Base-by-base conservation (phyloP, 179 eudicot species). In the Sideroxylon spinosum region DNA sequence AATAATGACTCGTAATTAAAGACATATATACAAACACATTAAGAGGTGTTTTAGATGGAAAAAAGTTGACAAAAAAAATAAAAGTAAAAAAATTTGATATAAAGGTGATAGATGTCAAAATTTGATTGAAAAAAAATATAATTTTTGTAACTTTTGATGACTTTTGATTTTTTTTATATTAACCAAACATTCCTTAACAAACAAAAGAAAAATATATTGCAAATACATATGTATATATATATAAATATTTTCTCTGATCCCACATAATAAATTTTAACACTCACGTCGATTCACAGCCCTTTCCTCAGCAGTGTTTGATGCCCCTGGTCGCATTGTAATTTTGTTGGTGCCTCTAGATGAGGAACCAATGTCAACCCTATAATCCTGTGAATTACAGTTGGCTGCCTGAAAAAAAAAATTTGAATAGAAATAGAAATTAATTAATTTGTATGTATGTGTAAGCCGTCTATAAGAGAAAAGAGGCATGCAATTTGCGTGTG, bases 201-300 rank as follows among this genome's bases (percentile, higher is more conserved):
- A n/a, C 19, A 9, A 28, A 0, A 2, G 19, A 20, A 60, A 17
- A 60, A 60, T 37, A 7, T n/a, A 16, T 5, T 44, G 62, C 19
- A 37, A n/a, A 67, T 49, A n/a, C 37, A 29, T 29, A 37, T 37
- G 5, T 3, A 37, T 37, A 3, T 3, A 37, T 37, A 37, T 3
- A 37, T 3, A 37, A 4, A 37, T 37, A 37, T 37, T 37, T 37
- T 37, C 44, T 3, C 44, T 37, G 44, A 37, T 1, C 5, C 44
- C 44, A 37, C 44, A 37, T 26, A 49, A 63, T 9, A 71, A 28
- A 49, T 56, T 73, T 9, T 14, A 26, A 26, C 49, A 71, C 97
- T 71, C 74, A 94, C 98, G 98, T 73, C 94, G 91, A 76, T 92
- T 92, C 14, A 89, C 91, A 23, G 84, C 80, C 75, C 94, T 86